A percentile compares a stretch with the other conserved stretches of the same genome.
phyloP scores from a whole-genome alignment of 2,329 filamentous ascomycete species.

The Aaosphaeria arxii region DNA sequence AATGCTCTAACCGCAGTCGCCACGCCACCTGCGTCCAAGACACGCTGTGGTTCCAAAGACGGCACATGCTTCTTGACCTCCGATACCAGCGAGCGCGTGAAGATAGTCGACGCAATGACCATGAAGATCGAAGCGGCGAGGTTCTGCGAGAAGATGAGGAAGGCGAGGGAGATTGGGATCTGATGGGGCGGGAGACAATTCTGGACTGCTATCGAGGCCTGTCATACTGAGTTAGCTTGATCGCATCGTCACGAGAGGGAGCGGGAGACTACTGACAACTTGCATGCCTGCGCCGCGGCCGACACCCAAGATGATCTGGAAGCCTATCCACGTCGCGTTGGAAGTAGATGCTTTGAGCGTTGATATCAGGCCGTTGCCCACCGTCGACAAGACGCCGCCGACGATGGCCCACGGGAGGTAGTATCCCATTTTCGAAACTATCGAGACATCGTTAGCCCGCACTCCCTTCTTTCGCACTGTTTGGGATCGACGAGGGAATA shows the following conservation, averaged over 20 bases:
- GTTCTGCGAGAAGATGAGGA: slow-evolving; percentile 37
- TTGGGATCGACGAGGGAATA: background rate
- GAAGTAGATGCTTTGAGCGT: slow-evolving; percentile 27
- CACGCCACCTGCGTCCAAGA: background rate
- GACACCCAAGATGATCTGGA: slow-evolving; percentile 8
- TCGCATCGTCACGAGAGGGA: background rate
- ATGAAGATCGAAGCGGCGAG: slow-evolving; percentile 40
- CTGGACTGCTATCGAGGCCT: slow-evolving; percentile 1
- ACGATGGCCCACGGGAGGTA: slow-evolving; percentile 8
- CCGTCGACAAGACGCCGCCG: slow-evolving; percentile 22
- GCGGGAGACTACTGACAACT: background rate
- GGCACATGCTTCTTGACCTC: background rate
- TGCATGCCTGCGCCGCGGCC: background rate
- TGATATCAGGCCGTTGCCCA: slow-evolving; percentile 35
- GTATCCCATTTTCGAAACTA: slow-evolving; percentile 1
- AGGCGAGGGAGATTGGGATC: slow-evolving; percentile 34
- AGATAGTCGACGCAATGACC: slow-evolving; percentile 39
- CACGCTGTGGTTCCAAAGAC: background rate
- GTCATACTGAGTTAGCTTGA: background rate
- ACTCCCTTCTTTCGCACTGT: background rate
- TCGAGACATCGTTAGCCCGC: background rate
- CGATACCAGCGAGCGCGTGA: slow-evolving; percentile 7
- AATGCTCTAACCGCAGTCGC: background rate
- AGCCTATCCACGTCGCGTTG: slow-evolving; percentile 13
- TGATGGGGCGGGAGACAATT: slow-evolving; percentile 14